These are phyloP conservation scores for Metschnikowia cubensis DNA, from an alignment of 805 yeast genomes.

Conservation along the genomic window DNA sequence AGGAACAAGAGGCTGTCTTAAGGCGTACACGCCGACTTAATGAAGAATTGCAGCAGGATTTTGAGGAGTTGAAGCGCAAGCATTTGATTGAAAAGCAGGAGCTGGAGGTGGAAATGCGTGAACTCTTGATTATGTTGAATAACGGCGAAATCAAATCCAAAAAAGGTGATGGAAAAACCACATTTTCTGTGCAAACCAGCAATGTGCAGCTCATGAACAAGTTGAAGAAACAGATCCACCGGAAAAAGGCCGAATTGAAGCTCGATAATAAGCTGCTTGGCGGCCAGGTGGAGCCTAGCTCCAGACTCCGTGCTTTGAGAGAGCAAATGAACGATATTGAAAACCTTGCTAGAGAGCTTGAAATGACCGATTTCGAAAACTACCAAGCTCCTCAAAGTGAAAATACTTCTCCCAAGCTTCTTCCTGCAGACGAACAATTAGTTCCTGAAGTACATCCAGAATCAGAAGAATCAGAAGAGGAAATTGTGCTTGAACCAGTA, in stretches of 20 bases:
- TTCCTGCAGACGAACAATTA: neutral
- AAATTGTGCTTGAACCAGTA: constrained; percentile 16
- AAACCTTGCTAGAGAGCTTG: constrained; percentile 79
- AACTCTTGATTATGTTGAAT: constrained; percentile 61
- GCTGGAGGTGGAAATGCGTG: constrained; percentile 74
- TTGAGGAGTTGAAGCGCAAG: constrained; percentile 59
- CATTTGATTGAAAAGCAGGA: constrained; percentile 64
- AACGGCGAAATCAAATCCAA: constrained; percentile 34
- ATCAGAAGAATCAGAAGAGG: constrained; percentile 7
- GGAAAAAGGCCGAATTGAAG: constrained; percentile 45
- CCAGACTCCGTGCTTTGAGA: constrained; percentile 67
- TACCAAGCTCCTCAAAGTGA: constrained; percentile 19
- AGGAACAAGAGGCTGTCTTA: constrained; percentile 59
- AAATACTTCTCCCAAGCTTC: neutral
- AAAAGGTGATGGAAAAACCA: constrained; percentile 34
- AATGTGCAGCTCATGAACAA: constrained; percentile 37
- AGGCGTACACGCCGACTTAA: constrained; percentile 58
- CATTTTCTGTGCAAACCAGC: constrained; percentile 31
- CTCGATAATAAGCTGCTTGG: constrained; percentile 46
- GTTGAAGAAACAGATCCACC: constrained; percentile 43
- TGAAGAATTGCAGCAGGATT: constrained; percentile 54
- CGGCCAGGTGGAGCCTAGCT: constrained; percentile 66
- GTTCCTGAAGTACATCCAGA: neutral
- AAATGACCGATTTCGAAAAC: constrained; percentile 71
- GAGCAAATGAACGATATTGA: constrained; percentile 84